Conservation (phyloP, 2,329 filamentous ascomycete genomes). For the Aphanoascus verrucosus region DNA sequence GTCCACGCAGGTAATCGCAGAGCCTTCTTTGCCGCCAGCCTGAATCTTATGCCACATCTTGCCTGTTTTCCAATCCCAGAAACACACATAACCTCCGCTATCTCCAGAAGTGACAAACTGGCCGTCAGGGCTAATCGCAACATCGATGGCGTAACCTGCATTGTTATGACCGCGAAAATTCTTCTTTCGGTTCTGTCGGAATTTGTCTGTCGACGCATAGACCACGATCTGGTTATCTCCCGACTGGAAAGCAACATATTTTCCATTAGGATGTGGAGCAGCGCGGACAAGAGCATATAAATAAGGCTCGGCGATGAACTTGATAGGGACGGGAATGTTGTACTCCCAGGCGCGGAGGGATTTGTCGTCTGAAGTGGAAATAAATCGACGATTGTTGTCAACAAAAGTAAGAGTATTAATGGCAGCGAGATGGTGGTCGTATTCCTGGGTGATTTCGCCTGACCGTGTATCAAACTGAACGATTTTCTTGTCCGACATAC, state of each 20-base stretch:
- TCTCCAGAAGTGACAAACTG: constrained; percentile 85
- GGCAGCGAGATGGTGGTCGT: constrained; percentile 94
- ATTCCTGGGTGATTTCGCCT: constrained; percentile 81
- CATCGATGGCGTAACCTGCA: constrained; percentile 81
- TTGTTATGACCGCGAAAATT: constrained; percentile 93
- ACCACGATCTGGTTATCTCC: constrained; percentile 96
- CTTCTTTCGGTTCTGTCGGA: constrained; percentile 96
- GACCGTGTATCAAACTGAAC: constrained; percentile 87
- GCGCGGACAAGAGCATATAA: constrained; percentile 94
- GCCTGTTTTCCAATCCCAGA: constrained; percentile 99
- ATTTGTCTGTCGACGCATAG: constrained; percentile 88
- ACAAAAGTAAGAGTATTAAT: constrained; percentile 97
- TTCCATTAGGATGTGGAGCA: constrained; percentile 73
- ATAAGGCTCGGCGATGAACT: constrained; percentile 93
- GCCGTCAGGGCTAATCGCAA: constrained; percentile 80
- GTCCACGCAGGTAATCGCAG: constrained; percentile 71
- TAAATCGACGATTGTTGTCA: constrained; percentile 87
- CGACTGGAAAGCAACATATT: constrained; percentile 88
- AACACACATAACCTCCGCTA: constrained; percentile 77
- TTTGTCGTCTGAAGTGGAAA: constrained; percentile 96
- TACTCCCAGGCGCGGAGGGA: constrained; percentile 96
- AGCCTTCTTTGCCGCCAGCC: constrained; percentile 56
- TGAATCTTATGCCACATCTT: constrained; percentile 98
- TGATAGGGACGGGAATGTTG: constrained; percentile 95
- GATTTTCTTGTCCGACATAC: constrained; percentile 99